phyloP scores from a whole-genome alignment of 129 eudicot genomes.

The Flaveria ramosissima region DNA sequence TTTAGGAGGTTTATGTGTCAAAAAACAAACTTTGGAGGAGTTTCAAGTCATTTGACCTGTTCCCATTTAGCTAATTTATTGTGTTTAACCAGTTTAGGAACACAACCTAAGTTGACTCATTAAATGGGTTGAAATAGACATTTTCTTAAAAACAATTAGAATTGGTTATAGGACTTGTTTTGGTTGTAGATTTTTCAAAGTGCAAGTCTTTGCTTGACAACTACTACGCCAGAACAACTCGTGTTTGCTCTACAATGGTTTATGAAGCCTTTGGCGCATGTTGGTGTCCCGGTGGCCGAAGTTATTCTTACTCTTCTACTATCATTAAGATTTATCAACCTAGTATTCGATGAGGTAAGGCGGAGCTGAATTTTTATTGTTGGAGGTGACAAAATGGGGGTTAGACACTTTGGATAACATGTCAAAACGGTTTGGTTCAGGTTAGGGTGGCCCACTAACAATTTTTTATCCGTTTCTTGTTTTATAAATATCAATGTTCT shows the following conservation, averaged over 20 bases:
- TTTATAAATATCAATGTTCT: neutral
- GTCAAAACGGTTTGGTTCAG: neutral
- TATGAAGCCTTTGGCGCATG: constrained; percentile 62
- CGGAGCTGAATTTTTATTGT: neutral
- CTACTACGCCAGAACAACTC: constrained; percentile 90
- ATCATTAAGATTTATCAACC: constrained; percentile 80
- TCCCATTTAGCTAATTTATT: neutral
- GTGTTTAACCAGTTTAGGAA: neutral
- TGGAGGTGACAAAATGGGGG: neutral
- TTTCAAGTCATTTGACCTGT: neutral
- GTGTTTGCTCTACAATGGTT: constrained; percentile 89
- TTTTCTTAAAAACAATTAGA: neutral
- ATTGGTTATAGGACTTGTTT: neutral
- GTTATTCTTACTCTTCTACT: constrained; percentile 84
- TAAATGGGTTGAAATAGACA: neutral
- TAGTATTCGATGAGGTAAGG: constrained; percentile 93
- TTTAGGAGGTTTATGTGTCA: neutral
- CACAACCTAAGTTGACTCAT: no score
- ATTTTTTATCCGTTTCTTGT: neutral
- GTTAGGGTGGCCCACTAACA: no score
- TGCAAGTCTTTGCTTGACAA: constrained; percentile 88
- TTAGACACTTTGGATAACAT: neutral
- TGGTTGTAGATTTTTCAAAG: constrained; percentile 81
- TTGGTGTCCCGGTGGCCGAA: constrained; percentile 89
- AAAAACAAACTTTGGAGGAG: neutral